Percentiles rank a stretch among this genome's conserved stretches.
Evolutionary conservation across 1,284 basidiomycete genomes (phyloP).

Genomic region (Leucoagaricus sp.): DNA sequence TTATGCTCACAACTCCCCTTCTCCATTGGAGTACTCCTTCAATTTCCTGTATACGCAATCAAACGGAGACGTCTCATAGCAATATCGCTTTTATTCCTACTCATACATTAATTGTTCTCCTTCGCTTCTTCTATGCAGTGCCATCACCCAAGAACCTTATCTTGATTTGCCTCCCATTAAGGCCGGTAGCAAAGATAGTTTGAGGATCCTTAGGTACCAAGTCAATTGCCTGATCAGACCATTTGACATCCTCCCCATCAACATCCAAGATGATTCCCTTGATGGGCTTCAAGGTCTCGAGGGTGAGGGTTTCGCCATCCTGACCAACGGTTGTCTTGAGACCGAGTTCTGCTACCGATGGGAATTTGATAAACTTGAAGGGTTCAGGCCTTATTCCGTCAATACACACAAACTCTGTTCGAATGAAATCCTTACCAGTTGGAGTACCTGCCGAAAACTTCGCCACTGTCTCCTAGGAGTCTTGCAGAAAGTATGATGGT

Average conservation of each 20-base stretch:
- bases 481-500: constrained; percentile 78
- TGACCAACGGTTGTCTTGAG: constrained; percentile 51
- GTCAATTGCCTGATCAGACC: constrained; percentile 89
- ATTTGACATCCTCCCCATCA: constrained; percentile 68
- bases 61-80: constrained; percentile 5
- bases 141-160: constrained; percentile 77
- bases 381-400: constrained; percentile 75
- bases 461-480: constrained; percentile 56
- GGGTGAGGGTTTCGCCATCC: constrained; percentile 62
- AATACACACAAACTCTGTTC: neutral
- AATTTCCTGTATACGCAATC: neutral
- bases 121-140: constrained; percentile 41
- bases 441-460: constrained; percentile 73
- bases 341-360: constrained; percentile 55
- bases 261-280: constrained; percentile 85
- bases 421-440: constrained; percentile 77
- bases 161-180: constrained; percentile 65
- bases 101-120: neutral
- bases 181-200: constrained; percentile 59
- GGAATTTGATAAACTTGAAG: constrained; percentile 88
- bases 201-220: constrained; percentile 83
- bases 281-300: constrained; percentile 70
- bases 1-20: neutral
- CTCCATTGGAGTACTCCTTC: neutral
- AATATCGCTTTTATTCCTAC: neutral